A percentile compares a stretch with the other conserved stretches of the same genome.
These are phyloP conservation scores for Artemisia princeps DNA, from an alignment of 140 eudicot species.

Conservation along the genomic window DNA sequence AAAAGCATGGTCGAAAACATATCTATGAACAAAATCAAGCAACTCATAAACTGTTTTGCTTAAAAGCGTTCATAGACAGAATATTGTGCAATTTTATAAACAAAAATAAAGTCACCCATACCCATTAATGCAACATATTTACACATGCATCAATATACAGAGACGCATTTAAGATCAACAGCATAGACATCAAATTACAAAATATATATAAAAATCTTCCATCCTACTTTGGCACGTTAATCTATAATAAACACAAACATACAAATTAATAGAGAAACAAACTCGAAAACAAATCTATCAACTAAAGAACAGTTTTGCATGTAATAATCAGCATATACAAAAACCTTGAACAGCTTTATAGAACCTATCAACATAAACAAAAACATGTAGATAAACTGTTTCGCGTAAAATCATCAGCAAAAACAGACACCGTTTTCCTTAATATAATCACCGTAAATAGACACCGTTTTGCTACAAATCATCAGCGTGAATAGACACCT, in stretches of 20 bases:
- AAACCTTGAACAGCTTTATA: background rate
- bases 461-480: background rate
- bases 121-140: background rate
- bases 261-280: background rate
- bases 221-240: too few species aligned
- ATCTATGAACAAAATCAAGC: background rate
- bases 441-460: background rate
- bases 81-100: background rate
- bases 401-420: too few species aligned
- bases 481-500: background rate
- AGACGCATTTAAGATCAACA: background rate
- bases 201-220: too few species aligned
- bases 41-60: background rate
- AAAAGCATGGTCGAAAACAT: background rate
- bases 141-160: background rate
- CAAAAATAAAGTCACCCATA: background rate
- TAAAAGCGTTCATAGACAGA: background rate
- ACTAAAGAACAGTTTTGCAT: background rate
- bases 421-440: background rate
- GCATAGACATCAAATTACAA: background rate
- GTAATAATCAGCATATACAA: background rate
- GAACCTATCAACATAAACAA: background rate
- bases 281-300: constrained; percentile 11
- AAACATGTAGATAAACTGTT: background rate
- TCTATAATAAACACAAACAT: too few species aligned